phyloP scores from a whole-genome alignment of 2,329 filamentous ascomycete species.

The Chrysoporthe austroafricana region DNA sequence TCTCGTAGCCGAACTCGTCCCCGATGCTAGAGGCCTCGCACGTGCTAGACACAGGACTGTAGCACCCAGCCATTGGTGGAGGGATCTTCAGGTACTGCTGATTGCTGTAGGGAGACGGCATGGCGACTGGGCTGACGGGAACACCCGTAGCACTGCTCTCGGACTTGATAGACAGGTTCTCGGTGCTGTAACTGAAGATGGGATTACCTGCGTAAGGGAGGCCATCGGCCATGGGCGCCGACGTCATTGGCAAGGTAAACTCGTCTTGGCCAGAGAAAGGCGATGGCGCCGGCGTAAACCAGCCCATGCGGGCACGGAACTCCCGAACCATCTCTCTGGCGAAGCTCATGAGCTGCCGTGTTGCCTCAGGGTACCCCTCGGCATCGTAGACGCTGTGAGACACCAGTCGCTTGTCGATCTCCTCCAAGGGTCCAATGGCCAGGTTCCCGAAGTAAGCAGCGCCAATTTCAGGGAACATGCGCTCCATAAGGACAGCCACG shows the following conservation, averaged over 20 bases:
- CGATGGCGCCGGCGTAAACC: constrained; percentile 63
- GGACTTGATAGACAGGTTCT: constrained; percentile 62
- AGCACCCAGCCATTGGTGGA: constrained; percentile 63
- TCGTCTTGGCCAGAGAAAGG: constrained; percentile 41
- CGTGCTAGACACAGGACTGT: constrained; percentile 66
- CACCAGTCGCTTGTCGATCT: constrained; percentile 78
- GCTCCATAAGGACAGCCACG: constrained; percentile 83
- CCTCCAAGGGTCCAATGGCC: constrained; percentile 79
- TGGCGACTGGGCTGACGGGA: constrained; percentile 57
- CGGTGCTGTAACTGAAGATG: constrained; percentile 66
- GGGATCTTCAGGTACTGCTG: constrained; percentile 66
- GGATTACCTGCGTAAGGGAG: constrained; percentile 58
- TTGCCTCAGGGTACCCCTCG: constrained; percentile 56
- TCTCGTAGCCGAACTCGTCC: constrained; percentile 45
- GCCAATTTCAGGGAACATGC: constrained; percentile 88
- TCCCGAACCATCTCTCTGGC: constrained; percentile 70
- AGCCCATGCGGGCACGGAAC: constrained; percentile 72
- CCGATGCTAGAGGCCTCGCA: constrained; percentile 41
- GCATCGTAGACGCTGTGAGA: constrained; percentile 66
- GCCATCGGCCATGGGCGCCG: constrained; percentile 35
- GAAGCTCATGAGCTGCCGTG: constrained; percentile 69
- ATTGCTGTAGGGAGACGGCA: constrained; percentile 58
- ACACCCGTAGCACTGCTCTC: constrained; percentile 50
- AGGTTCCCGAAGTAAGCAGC: constrained; percentile 85
- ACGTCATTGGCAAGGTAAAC: constrained; percentile 44